Evolutionary conservation across 371 early-diverging fungal species (phyloP).

Genomic region (Basidiobolus meristosporus): DNA sequence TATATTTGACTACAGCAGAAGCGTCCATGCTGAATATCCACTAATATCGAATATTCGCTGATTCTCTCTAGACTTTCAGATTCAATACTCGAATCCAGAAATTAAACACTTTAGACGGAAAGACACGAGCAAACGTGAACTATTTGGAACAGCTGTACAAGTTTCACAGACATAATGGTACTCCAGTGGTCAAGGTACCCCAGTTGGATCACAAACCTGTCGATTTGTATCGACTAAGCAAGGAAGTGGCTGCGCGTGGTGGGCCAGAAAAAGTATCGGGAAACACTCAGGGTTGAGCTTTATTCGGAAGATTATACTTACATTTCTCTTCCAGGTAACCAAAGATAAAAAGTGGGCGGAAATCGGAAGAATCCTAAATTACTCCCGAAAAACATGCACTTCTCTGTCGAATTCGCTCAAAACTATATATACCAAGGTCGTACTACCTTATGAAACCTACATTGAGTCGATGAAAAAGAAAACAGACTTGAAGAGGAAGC

Average conservation of each 20-base stretch:
- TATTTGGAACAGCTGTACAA: constrained; percentile 78
- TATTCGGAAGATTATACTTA: no score
- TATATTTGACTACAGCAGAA: constrained; percentile 9
- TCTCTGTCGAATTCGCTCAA: constrained; percentile 74
- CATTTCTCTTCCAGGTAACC: constrained; percentile 29
- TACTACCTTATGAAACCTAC: constrained; percentile 76
- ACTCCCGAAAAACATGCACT: constrained; percentile 57
- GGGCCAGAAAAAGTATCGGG: constrained; percentile 44
- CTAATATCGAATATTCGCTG: no score
- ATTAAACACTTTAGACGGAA: constrained; percentile 81
- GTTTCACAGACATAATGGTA: constrained; percentile 67
- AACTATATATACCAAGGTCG: constrained; percentile 48
- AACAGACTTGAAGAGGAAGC: not conserved
- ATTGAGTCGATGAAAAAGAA: constrained; percentile 19
- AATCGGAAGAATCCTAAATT: constrained; percentile 60
- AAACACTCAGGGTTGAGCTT: no score
- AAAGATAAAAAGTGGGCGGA: constrained; percentile 76
- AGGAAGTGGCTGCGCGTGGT: constrained; percentile 61
- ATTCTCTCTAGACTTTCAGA: constrained; percentile 47
- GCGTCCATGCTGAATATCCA: not conserved
- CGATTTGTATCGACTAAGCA: constrained; percentile 64
- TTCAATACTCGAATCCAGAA: constrained; percentile 79
- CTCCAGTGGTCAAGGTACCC: constrained; percentile 44
- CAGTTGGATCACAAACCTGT: constrained; percentile 67
- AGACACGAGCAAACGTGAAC: constrained; percentile 66